phyloP scores from a whole-genome alignment of 768 basidiomycete species.

The Russula ochroleuca region DNA sequence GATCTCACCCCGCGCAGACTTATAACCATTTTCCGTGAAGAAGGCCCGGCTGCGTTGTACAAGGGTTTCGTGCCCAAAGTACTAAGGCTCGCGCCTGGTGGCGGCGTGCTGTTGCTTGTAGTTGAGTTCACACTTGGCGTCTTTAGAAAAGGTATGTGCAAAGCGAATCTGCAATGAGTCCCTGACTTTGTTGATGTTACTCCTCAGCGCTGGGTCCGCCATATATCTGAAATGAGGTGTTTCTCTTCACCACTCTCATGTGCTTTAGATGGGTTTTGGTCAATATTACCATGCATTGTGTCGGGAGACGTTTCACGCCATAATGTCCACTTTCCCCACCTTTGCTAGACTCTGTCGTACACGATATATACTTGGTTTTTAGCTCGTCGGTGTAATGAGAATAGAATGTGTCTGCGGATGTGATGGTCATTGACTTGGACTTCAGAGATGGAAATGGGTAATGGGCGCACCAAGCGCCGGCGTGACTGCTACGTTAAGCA shows the following conservation, averaged over 20 bases:
- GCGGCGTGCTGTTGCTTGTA: constrained; percentile 90
- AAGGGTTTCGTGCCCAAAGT: constrained; percentile 97
- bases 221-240: constrained; percentile 7
- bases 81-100: constrained; percentile 89
- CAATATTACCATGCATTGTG: not conserved
- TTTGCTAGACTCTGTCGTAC: not conserved
- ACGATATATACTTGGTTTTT: not conserved
- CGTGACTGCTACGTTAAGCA: not conserved
- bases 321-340: not conserved
- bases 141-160: constrained; percentile 60
- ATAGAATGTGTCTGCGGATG: not conserved
- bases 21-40: constrained; percentile 76
- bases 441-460: not conserved
- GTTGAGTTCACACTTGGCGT: constrained; percentile 79
- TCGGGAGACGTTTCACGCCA: not conserved
- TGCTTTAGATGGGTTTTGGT: not conserved
- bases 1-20: constrained; percentile 39
- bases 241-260: not conserved
- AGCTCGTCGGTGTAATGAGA: too few relatives aligned
- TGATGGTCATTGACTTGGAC: not conserved
- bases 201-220: constrained; percentile 18
- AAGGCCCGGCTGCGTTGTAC: constrained; percentile 82
- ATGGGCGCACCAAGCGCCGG: too few relatives aligned
- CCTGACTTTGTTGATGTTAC: not conserved
- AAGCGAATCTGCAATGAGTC: not conserved